Evolutionary conservation across 768 basidiomycete genomes (phyloP).

Genomic region (Mycena maculata): DNA sequence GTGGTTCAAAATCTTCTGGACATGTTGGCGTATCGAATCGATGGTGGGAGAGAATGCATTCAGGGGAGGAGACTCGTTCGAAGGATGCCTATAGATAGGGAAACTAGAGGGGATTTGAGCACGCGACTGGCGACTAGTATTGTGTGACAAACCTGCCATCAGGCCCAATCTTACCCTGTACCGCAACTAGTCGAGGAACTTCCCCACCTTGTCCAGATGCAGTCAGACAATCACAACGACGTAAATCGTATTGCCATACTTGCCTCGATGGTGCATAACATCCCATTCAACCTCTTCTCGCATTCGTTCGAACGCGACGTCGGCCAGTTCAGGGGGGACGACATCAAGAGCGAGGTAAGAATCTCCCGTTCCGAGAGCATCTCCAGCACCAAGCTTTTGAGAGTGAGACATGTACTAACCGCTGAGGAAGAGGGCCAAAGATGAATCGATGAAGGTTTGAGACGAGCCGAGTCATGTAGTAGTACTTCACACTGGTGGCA

Average conservation of each 20-base stretch:
- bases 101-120: constrained; percentile 59
- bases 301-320: constrained; percentile 67
- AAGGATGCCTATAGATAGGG: constrained; percentile 86
- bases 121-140: neutral
- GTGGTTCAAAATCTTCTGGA: constrained; percentile 68
- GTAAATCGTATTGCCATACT: constrained; percentile 20
- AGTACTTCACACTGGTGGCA: no score
- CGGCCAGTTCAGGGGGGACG: constrained; percentile 66
- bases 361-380: constrained; percentile 72
- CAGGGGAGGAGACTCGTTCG: constrained; percentile 80
- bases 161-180: constrained; percentile 48
- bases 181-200: constrained; percentile 64
- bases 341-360: constrained; percentile 68
- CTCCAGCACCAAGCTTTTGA: constrained; percentile 26
- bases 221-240: neutral
- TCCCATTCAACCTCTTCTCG: constrained; percentile 77
- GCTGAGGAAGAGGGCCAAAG: no score
- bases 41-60: constrained; percentile 77
- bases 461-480: no score
- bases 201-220: constrained; percentile 66
- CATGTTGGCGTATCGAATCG: constrained; percentile 68
- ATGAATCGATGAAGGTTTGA: no score
- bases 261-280: constrained; percentile 80
- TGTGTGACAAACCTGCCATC: constrained; percentile 51
- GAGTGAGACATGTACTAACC: constrained; percentile 30